Conservation (phyloP, 2,329 filamentous ascomycete genomes). For the Penicillium digitatum region DNA sequence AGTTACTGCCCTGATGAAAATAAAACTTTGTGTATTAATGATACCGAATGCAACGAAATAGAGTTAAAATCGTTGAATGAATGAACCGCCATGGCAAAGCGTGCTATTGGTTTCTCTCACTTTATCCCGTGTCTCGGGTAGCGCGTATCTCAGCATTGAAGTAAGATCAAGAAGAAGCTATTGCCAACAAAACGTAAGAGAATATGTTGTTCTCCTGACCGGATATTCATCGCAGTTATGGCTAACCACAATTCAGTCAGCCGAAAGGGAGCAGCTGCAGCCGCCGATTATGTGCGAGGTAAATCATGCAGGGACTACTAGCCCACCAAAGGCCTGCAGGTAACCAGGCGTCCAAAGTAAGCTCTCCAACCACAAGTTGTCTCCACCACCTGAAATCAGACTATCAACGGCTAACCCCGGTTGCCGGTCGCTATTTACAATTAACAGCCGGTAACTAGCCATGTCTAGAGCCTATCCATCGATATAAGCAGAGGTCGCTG, state of each 20-base stretch:
- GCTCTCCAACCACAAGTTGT: neutral
- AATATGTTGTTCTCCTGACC: neutral
- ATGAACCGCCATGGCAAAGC: constrained; percentile 3
- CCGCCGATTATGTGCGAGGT: neutral
- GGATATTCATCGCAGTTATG: neutral
- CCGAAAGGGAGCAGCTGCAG: neutral
- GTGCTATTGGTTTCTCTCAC: neutral
- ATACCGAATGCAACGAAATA: constrained; percentile 24
- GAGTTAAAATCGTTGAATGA: constrained; percentile 21
- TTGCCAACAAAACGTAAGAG: neutral
- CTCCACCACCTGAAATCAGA: constrained; percentile 2
- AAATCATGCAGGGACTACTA: neutral
- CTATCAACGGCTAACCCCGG: constrained; percentile 15
- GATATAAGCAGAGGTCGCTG: neutral
- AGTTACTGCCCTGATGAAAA: constrained; percentile 14
- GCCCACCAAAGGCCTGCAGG: neutral
- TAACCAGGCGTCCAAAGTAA: neutral
- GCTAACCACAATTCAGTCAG: neutral
- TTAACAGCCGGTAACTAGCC: constrained; percentile 11
- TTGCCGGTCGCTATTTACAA: neutral
- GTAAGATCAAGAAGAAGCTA: neutral
- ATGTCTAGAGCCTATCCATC: neutral
- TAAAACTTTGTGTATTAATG: constrained; percentile 21
- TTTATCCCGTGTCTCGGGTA: neutral
- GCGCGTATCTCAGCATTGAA: neutral